These are phyloP conservation scores for Platanus orientalis DNA, from an alignment of 164 flowering plant genomes.

Conservation along the genomic window DNA sequence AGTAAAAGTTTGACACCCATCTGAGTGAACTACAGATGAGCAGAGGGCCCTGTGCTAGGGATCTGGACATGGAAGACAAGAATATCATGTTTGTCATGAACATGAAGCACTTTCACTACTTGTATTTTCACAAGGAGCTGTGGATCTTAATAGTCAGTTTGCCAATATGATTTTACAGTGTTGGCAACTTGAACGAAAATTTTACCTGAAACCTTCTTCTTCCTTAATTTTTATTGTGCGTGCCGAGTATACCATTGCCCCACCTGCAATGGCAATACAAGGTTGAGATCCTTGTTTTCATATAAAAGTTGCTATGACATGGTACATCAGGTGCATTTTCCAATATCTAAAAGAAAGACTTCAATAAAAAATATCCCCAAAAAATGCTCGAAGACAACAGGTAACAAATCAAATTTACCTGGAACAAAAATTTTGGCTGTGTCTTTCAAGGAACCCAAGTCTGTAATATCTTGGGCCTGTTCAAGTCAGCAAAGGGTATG, in stretches of 20 bases:
- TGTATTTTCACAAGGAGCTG: not conserved
- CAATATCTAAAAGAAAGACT: no score
- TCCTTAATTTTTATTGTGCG: conserved; percentile 82
- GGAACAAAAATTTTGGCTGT: conserved; percentile 87
- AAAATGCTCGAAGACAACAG: not conserved
- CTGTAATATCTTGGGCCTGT: conserved; percentile 85
- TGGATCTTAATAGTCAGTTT: not conserved
- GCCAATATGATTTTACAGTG: not conserved
- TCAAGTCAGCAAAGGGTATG: conserved; percentile 5
- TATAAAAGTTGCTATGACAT: not conserved
- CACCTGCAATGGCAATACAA: conserved; percentile 41
- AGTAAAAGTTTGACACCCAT: no score
- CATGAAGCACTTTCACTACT: not conserved
- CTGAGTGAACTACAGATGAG: no score
- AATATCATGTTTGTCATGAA: not conserved
- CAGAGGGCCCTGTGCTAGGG: not conserved
- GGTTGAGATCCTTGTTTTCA: not conserved
- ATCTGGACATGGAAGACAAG: not conserved
- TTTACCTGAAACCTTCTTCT: conserved; percentile 73
- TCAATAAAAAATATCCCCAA: not conserved
- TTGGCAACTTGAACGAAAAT: not conserved
- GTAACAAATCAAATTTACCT: conserved; percentile 30
- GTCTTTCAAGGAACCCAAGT: conserved; percentile 78
- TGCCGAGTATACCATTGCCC: conserved; percentile 64
- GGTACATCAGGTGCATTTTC: no score